These are phyloP conservation scores for Endoconidiophora laricicola DNA, from an alignment of 2,329 filamentous ascomycete genomes.

Conservation along the genomic window DNA sequence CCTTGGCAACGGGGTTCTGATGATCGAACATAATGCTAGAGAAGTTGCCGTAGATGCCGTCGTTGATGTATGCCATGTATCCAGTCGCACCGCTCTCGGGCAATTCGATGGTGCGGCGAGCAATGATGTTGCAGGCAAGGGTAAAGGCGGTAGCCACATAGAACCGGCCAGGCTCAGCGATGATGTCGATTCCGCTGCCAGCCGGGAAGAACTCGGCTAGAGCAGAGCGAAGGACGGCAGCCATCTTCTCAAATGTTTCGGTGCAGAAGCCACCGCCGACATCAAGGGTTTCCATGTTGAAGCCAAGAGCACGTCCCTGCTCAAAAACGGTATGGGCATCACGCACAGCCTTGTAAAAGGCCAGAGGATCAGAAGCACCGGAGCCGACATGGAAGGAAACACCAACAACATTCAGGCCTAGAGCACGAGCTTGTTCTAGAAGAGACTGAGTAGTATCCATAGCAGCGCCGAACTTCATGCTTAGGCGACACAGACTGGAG, in stretches of 20 bases:
- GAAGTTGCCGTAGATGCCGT: slow-evolving; percentile 96
- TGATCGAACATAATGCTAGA: slow-evolving; percentile 99
- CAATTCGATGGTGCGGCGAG: slow-evolving; percentile 72
- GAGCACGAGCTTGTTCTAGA: slow-evolving; percentile 59
- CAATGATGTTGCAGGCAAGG: slow-evolving; percentile 88
- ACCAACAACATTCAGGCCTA: slow-evolving; percentile 80
- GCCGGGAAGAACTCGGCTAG: slow-evolving; percentile 80
- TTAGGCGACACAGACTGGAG: slow-evolving; percentile 81
- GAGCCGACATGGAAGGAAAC: slow-evolving; percentile 98
- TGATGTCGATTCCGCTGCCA: slow-evolving; percentile 55
- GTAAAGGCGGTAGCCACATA: slow-evolving; percentile 91
- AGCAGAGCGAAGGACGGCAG: slow-evolving; percentile 58
- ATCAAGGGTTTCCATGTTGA: slow-evolving; percentile 71
- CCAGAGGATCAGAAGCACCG: slow-evolving; percentile 80
- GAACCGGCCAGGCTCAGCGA: slow-evolving; percentile 91
- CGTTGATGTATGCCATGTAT: slow-evolving; percentile 97
- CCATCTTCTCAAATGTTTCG: slow-evolving; percentile 85
- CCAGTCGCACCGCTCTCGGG: slow-evolving; percentile 47
- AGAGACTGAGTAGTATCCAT: slow-evolving; percentile 67
- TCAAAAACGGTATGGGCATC: slow-evolving; percentile 84
- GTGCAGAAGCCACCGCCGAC: slow-evolving; percentile 86
- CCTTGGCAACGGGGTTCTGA: slow-evolving; percentile 73
- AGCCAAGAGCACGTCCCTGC: slow-evolving; percentile 61
- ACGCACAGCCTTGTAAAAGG: slow-evolving; percentile 77
- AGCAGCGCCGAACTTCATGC: slow-evolving; percentile 91